Conservation (phyloP, 768 basidiomycete species). For the Mycena filopes region DNA sequence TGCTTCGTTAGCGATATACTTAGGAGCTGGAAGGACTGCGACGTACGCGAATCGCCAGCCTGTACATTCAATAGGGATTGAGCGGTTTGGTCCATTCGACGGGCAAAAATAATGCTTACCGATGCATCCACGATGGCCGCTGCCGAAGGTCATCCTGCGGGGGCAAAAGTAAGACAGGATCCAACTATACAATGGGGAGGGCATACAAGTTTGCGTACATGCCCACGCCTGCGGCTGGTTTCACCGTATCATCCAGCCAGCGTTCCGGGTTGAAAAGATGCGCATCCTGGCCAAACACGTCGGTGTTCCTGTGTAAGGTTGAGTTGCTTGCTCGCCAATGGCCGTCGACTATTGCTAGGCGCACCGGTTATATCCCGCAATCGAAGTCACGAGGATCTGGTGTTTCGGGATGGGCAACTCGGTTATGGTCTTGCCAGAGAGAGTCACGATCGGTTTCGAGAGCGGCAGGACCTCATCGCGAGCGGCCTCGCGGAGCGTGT, state of each 20-base stretch:
- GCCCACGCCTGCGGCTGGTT: constrained; percentile 54
- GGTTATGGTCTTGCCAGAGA: constrained; percentile 53
- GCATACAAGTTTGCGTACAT: constrained; percentile 61
- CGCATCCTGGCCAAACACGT: constrained; percentile 67
- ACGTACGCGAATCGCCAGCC: constrained; percentile 59
- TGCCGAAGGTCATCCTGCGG: constrained; percentile 58
- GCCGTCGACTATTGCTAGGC: too few species aligned
- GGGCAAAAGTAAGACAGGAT: too few species aligned
- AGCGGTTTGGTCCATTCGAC: background rate
- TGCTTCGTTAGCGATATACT: too few species aligned
- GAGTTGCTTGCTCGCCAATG: too few species aligned
- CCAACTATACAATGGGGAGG: too few species aligned
- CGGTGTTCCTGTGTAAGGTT: constrained; percentile 48
- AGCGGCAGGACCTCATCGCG: constrained; percentile 70
- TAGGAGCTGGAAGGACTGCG: background rate
- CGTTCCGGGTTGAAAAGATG: constrained; percentile 65
- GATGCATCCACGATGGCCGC: constrained; percentile 59
- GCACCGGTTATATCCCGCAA: constrained; percentile 65
- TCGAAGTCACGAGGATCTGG: constrained; percentile 61
- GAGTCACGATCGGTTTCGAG: constrained; percentile 59
- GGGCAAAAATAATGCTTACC: background rate
- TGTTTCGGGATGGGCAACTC: constrained; percentile 63
- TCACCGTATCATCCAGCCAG: constrained; percentile 54
- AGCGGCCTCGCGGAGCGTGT: constrained; percentile 61
- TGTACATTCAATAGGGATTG: background rate